These are phyloP conservation scores for Mariannaea sp. DNA, from an alignment of 2,329 filamentous ascomycete species.

Conservation along the genomic window DNA sequence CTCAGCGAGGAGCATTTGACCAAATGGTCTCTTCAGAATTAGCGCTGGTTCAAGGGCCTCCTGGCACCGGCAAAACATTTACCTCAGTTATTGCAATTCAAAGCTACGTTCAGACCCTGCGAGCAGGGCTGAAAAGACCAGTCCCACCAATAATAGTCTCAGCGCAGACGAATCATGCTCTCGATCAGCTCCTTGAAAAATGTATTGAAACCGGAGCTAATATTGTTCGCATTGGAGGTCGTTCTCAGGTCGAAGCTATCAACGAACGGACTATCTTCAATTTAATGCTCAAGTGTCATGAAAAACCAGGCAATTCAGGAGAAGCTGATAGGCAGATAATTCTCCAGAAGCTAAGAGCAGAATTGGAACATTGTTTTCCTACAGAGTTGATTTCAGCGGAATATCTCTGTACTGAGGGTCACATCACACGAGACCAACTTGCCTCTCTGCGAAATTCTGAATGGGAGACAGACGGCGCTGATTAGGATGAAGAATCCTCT, in stretches of 20 bases:
- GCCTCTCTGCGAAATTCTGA: slow-evolving; percentile 50
- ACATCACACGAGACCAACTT: slow-evolving; percentile 68
- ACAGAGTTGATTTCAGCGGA: slow-evolving; percentile 56
- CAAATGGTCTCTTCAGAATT: slow-evolving; percentile 73
- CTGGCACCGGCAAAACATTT: slow-evolving; percentile 76
- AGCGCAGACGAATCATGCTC: slow-evolving; percentile 88
- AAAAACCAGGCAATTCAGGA: slow-evolving; percentile 16
- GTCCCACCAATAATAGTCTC: slow-evolving; percentile 71
- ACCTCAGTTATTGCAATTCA: slow-evolving; percentile 73
- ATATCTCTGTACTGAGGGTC: slow-evolving; percentile 55
- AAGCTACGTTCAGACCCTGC: slow-evolving; percentile 55
- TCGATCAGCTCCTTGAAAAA: slow-evolving; percentile 78
- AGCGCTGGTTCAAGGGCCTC: slow-evolving; percentile 82
- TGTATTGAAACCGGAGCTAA: slow-evolving; percentile 58
- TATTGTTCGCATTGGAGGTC: slow-evolving; percentile 67
- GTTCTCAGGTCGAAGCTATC: slow-evolving; percentile 69
- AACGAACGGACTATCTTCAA: slow-evolving; percentile 69
- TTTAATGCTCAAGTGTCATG: slow-evolving; percentile 49
- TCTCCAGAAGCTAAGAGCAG: slow-evolving; percentile 13
- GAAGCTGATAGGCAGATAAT: slow-evolving; percentile 20
- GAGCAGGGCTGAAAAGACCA: slow-evolving; percentile 46
- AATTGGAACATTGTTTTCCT: slow-evolving; percentile 39
- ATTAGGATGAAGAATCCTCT: background rate
- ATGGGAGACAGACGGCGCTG: slow-evolving; percentile 24
- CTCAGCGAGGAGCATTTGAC: slow-evolving; percentile 70